Percentiles rank a stretch among this genome's conserved stretches.
Conservation (phyloP, 2,329 filamentous ascomycete species). For the Piedraia hortae region DNA sequence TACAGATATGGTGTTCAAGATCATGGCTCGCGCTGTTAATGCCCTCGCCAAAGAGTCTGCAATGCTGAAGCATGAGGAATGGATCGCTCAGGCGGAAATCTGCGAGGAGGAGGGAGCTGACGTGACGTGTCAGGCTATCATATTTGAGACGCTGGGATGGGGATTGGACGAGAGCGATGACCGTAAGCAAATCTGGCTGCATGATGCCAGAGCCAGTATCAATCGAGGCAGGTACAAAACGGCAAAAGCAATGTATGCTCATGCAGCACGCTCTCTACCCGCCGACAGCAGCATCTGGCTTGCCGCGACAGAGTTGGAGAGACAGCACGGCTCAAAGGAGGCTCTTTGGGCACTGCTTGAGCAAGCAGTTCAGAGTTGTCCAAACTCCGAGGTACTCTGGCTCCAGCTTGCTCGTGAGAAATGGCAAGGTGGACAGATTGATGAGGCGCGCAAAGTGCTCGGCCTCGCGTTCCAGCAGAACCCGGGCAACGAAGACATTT, state of each 20-base stretch:
- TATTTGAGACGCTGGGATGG: constrained; percentile 81
- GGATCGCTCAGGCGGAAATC: constrained; percentile 82
- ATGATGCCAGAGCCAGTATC: constrained; percentile 66
- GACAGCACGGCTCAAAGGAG: constrained; percentile 63
- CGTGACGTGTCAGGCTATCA: constrained; percentile 66
- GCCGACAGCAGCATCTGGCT: constrained; percentile 75
- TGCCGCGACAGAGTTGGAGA: constrained; percentile 71
- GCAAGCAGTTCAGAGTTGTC: constrained; percentile 80
- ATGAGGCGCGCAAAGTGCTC: constrained; percentile 63
- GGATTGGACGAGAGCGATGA: constrained; percentile 87
- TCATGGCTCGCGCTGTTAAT: constrained; percentile 85
- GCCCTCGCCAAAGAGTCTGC: constrained; percentile 71
- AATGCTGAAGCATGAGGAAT: constrained; percentile 92
- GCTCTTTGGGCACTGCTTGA: constrained; percentile 64
- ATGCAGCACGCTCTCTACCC: constrained; percentile 67
- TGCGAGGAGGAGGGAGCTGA: constrained; percentile 80
- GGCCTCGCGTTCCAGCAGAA: constrained; percentile 83
- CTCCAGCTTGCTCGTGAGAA: constrained; percentile 89
- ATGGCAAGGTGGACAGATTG: constrained; percentile 65
- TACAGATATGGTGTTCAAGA: constrained; percentile 43
- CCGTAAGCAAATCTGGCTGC: constrained; percentile 82
- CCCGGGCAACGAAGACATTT: constrained; percentile 91
- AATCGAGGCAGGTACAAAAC: constrained; percentile 65
- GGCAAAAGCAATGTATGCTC: constrained; percentile 76
- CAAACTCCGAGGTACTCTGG: constrained; percentile 76